These are phyloP conservation scores for Vaccinium vitisidaea DNA, from an alignment of 148 eudicot species.

Conservation along the genomic window DNA sequence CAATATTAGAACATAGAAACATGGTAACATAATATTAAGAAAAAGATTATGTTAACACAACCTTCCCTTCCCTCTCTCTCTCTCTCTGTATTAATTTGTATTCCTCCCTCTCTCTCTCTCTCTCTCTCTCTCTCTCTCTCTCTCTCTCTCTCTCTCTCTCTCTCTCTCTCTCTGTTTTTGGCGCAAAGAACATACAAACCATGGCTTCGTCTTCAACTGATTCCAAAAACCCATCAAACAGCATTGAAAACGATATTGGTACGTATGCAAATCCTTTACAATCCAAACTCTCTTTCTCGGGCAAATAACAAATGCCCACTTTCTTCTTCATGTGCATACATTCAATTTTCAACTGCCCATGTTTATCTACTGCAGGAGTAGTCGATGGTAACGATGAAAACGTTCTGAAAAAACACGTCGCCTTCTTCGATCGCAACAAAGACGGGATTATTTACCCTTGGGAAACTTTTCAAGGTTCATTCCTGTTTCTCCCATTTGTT, in stretches of 20 bases:
- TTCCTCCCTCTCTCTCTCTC: too few relatives aligned
- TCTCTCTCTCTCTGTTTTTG: background rate
- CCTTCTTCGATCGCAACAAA: constrained; percentile 68
- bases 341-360: background rate
- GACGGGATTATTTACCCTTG: constrained; percentile 74
- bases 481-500: background rate
- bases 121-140: too few relatives aligned
- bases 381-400: constrained; percentile 20
- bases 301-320: background rate
- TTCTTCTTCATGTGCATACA: background rate
- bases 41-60: too few relatives aligned
- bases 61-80: too few relatives aligned
- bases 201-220: constrained; percentile 12
- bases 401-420: constrained; percentile 56
- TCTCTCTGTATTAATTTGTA: too few relatives aligned
- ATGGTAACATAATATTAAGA: too few relatives aligned
- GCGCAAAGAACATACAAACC: background rate
- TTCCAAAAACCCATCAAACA: background rate
- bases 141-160: background rate
- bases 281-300: background rate
- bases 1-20: too few relatives aligned
- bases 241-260: background rate
- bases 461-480: constrained; percentile 66
- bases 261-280: background rate
- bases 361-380: constrained; percentile 15